phyloP scores from a whole-genome alignment of 2,329 filamentous ascomycete species.

The Botrytis elliptica region DNA sequence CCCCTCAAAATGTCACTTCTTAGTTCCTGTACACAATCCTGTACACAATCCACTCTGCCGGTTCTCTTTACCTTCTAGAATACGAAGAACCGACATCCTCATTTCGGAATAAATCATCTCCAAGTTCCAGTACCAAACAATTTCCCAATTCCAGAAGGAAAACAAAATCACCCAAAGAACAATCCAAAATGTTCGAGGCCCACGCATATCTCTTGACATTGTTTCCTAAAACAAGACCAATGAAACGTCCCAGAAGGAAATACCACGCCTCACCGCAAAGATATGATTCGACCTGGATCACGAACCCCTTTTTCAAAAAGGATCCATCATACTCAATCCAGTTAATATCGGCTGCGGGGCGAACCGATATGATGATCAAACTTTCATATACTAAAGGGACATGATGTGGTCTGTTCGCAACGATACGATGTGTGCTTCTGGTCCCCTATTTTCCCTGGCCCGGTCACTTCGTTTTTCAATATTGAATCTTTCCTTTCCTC shows the following conservation, averaged over 20 bases:
- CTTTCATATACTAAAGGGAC: conserved; percentile 1
- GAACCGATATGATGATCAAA: conserved; percentile 16
- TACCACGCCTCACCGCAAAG: conserved; percentile 9
- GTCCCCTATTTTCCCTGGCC: conserved; percentile 8
- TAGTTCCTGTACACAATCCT: not conserved
- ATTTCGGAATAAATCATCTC: not conserved
- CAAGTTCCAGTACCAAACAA: conserved; percentile 2
- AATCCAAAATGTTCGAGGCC: conserved; percentile 2
- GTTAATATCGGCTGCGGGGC: conserved; percentile 13
- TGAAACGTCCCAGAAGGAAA: not conserved
- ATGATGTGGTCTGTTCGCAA: conserved; percentile 18
- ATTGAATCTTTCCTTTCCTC: not conserved
- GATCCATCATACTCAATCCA: conserved; percentile 15
- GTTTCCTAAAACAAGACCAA: not conserved
- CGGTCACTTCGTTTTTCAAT: not conserved
- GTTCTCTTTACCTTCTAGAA: conserved; percentile 12
- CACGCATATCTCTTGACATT: not conserved
- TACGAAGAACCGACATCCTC: conserved; percentile 14
- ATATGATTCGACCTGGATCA: not conserved
- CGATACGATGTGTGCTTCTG: not conserved
- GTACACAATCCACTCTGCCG: conserved; percentile 14
- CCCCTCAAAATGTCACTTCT: conserved; percentile 6
- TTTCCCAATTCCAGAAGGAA: not conserved
- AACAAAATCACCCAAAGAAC: not conserved
- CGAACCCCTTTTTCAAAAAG: conserved; percentile 7